Conservation (phyloP, 2,329 filamentous ascomycete species). For the Epichloe uncinata region DNA sequence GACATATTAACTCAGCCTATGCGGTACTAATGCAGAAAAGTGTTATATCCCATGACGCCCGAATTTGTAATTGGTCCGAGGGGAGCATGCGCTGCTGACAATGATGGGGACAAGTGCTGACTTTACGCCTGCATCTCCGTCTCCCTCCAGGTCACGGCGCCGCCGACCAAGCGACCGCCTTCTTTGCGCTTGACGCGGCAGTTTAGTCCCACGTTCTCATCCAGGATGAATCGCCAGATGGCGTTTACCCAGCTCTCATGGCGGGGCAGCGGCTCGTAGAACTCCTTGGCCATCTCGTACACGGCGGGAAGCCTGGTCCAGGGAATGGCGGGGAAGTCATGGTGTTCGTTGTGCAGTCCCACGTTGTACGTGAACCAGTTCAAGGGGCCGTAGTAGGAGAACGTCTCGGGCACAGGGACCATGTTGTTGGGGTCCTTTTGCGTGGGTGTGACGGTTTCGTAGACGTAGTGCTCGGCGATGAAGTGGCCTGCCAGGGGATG, state of each 20-base stretch:
- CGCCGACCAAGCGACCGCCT: conserved; percentile 50
- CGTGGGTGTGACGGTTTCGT: conserved; percentile 45
- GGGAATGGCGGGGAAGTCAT: conserved; percentile 93
- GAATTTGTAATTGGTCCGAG: neutral
- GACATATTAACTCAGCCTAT: too few species aligned
- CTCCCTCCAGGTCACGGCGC: conserved; percentile 46
- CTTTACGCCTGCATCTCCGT: conserved; percentile 51
- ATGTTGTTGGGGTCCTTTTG: conserved; percentile 44
- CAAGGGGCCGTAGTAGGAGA: conserved; percentile 87
- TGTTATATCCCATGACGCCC: too few species aligned
- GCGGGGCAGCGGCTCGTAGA: conserved; percentile 75
- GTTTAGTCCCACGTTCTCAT: conserved; percentile 77
- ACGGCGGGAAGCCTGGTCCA: conserved; percentile 78
- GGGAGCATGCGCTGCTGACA: too few species aligned
- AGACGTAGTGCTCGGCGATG: conserved; percentile 94
- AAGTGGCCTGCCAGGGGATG: conserved; percentile 96
- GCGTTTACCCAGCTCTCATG: conserved; percentile 88
- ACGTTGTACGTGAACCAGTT: conserved; percentile 96
- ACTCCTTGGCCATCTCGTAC: conserved; percentile 72
- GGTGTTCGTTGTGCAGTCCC: conserved; percentile 95
- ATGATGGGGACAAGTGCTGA: too few species aligned
- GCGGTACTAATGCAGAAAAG: too few species aligned
- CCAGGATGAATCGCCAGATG: conserved; percentile 90
- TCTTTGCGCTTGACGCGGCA: conserved; percentile 87
- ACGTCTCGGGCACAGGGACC: conserved; percentile 77